Percentiles rank a stretch among this genome's conserved stretches.
Evolutionary conservation across 805 yeast species (phyloP).

Genomic region (Myxozyma geophila): DNA sequence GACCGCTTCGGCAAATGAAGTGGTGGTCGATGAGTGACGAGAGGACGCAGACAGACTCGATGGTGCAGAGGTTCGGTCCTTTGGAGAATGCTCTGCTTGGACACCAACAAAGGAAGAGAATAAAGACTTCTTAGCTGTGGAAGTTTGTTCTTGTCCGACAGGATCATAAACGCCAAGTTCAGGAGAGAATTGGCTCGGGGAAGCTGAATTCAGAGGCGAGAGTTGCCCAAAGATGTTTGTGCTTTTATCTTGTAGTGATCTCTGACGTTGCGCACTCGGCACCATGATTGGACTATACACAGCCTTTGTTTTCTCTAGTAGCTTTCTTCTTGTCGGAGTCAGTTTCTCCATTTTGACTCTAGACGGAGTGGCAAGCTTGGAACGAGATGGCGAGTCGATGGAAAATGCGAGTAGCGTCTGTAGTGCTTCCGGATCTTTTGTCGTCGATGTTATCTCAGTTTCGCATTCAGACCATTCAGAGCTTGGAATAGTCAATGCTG

Average conservation of each 20-base stretch:
- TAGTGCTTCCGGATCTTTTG: constrained; percentile 6
- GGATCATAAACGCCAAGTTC: background rate
- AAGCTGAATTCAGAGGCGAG: constrained; percentile 7
- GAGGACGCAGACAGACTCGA: background rate
- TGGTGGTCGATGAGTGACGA: background rate
- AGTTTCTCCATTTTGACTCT: background rate
- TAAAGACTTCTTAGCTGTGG: background rate
- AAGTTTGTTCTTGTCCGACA: background rate
- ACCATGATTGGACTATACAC: constrained; percentile 10
- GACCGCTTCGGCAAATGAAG: background rate
- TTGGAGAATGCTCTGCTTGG: background rate
- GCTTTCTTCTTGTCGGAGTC: constrained; percentile 4
- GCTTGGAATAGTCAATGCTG: constrained; percentile 13
- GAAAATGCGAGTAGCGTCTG: background rate
- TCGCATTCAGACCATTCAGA: constrained; percentile 31
- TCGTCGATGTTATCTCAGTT: background rate
- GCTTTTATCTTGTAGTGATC: background rate
- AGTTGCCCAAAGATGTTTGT: background rate
- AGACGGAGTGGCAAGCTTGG: background rate
- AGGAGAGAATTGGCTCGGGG: constrained; percentile 1
- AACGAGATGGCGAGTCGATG: background rate
- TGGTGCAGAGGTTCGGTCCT: background rate
- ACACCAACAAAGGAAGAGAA: constrained; percentile 6
- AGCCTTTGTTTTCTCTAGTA: constrained; percentile 4
- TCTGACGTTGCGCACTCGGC: constrained; percentile 13